A percentile compares a stretch with the other conserved stretches of the same genome.
These are phyloP conservation scores for Laetiporus sulphureus DNA, from an alignment of 1,284 basidiomycete species.

Conservation along the genomic window DNA sequence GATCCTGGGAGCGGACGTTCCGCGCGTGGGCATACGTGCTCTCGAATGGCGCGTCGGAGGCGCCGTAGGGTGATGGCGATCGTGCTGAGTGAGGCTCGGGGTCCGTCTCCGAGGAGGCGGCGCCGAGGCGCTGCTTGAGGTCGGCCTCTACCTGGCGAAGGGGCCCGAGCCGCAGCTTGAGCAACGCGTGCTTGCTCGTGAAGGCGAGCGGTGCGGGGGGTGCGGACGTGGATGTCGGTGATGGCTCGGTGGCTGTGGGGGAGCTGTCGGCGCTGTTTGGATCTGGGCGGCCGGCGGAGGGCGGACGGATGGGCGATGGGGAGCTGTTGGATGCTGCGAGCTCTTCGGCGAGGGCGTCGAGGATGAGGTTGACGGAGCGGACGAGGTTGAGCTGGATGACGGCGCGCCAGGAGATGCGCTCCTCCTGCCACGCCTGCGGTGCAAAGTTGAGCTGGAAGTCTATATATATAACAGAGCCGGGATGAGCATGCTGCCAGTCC, in stretches of 20 bases:
- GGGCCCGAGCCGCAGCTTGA: constrained; percentile 45
- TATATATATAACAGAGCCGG: too few species aligned
- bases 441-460: constrained; percentile 48
- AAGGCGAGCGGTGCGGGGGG: constrained; percentile 22
- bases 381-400: constrained; percentile 66
- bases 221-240: constrained; percentile 1
- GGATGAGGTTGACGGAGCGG: constrained; percentile 48
- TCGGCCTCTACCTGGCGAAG: constrained; percentile 50
- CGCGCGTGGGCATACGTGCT: constrained; percentile 4
- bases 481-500: too few species aligned
- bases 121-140: constrained; percentile 43
- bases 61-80: constrained; percentile 3
- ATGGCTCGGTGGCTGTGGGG: not conserved
- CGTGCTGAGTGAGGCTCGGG: too few species aligned
- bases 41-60: constrained; percentile 15
- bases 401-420: constrained; percentile 54
- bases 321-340: constrained; percentile 22
- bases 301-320: constrained; percentile 9
- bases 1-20: constrained; percentile 15
- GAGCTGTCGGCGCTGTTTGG: constrained; percentile 1
- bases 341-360: constrained; percentile 42
- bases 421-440: constrained; percentile 43
- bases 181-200: constrained; percentile 37
- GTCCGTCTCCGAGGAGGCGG: constrained; percentile 21
- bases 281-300: constrained; percentile 7